Evolutionary conservation across 2,329 filamentous ascomycete species (phyloP).

Genomic region (Xylariaceae sp.): DNA sequence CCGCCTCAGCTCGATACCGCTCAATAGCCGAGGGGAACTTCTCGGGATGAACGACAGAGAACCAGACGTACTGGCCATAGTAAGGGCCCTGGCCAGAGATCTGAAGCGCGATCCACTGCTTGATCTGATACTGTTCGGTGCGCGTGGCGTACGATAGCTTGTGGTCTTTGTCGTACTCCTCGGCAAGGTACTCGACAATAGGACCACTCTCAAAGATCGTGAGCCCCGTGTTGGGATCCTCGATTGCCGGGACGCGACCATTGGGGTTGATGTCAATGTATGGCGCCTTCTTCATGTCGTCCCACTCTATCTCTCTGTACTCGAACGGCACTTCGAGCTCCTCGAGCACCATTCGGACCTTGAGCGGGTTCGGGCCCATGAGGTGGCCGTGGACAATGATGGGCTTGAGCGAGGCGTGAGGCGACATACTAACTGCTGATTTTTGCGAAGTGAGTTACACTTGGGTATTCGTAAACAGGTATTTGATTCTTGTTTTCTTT

Average conservation of each 20-base stretch:
- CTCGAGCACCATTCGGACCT: slow-evolving; percentile 27
- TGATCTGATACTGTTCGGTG: slow-evolving; percentile 35
- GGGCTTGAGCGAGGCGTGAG: slow-evolving; percentile 24
- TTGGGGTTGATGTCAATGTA: slow-evolving; percentile 19
- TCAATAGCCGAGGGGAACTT: slow-evolving; percentile 40
- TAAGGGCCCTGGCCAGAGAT: slow-evolving; percentile 43
- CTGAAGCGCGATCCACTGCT: slow-evolving; percentile 44
- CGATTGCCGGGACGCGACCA: slow-evolving; percentile 18
- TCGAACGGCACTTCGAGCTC: slow-evolving; percentile 31
- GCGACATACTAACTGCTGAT: background rate
- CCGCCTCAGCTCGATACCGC: slow-evolving; percentile 41
- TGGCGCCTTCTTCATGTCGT: slow-evolving; percentile 13
- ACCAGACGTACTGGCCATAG: slow-evolving; percentile 44
- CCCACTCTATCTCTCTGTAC: slow-evolving; percentile 6
- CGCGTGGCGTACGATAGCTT: slow-evolving; percentile 33
- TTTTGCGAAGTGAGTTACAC: too few relatives aligned
- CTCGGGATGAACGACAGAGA: slow-evolving; percentile 37
- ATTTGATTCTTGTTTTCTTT: too few relatives aligned
- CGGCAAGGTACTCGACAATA: slow-evolving; percentile 19
- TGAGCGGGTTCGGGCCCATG: slow-evolving; percentile 29
- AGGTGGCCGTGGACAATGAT: slow-evolving; percentile 26
- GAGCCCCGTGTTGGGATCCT: slow-evolving; percentile 19
- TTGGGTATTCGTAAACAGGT: too few relatives aligned
- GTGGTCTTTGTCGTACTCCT: slow-evolving; percentile 36
- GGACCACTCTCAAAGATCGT: slow-evolving; percentile 21